A percentile compares a stretch with the other conserved stretches of the same genome.
phyloP scores from a whole-genome alignment of 352 stramenopile species.

The Globisporangium irregulare region DNA sequence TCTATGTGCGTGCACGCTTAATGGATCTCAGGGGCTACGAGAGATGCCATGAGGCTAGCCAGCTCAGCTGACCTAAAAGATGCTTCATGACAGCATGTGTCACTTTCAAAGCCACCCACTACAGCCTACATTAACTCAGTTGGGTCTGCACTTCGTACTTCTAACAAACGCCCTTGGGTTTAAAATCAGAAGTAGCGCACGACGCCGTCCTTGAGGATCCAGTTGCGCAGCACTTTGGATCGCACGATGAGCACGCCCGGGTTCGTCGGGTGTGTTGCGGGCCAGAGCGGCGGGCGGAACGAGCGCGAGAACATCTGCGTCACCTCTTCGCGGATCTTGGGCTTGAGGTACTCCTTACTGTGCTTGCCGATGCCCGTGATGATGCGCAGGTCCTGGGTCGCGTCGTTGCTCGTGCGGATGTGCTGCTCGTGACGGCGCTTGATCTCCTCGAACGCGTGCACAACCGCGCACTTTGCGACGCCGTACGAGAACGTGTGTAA shows the following conservation, averaged over 20 bases:
- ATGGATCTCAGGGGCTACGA: too few relatives aligned
- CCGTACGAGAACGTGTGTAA: slow-evolving; percentile 66
- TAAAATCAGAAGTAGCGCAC: slow-evolving; percentile 6
- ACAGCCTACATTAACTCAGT: too few relatives aligned
- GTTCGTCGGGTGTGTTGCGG: slow-evolving; percentile 52
- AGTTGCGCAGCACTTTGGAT: slow-evolving; percentile 48
- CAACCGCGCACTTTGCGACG: slow-evolving; percentile 67
- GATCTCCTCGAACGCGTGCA: slow-evolving; percentile 57
- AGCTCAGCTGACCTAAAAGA: background rate
- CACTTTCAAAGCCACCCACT: background rate
- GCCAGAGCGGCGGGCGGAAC: slow-evolving; percentile 46
- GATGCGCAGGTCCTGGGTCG: slow-evolving; percentile 52
- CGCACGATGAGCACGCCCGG: slow-evolving; percentile 54
- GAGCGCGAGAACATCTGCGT: slow-evolving; percentile 46
- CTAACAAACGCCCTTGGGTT: background rate
- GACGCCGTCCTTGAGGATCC: slow-evolving; percentile 42
- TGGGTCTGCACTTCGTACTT: background rate
- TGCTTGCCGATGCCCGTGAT: slow-evolving; percentile 69
- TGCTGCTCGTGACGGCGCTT: slow-evolving; percentile 23
- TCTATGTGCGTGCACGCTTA: too few relatives aligned
- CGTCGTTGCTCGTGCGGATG: slow-evolving; percentile 22
- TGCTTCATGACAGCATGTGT: too few relatives aligned
- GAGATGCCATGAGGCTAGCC: too few relatives aligned
- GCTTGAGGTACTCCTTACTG: slow-evolving; percentile 59
- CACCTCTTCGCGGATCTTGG: slow-evolving; percentile 54